Evolutionary conservation across 768 basidiomycete genomes (phyloP), one percentile per base, ranked within the genome.

Genomic region (Pulveroboletus sp.): DNA sequence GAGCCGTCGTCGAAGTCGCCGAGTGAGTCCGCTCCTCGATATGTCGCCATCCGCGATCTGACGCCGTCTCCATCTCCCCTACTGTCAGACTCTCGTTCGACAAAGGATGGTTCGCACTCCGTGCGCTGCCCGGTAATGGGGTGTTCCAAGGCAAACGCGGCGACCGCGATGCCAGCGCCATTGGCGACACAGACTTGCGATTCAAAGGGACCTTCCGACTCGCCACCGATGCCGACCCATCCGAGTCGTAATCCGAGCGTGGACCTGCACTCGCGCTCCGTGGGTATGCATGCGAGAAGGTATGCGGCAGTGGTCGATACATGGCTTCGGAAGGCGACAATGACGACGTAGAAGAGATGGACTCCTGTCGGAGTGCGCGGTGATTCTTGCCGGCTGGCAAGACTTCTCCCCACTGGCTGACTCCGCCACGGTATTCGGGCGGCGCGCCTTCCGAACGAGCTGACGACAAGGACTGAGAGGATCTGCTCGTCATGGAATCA

Each of bases 181-280:
- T 83, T 4, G 87, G 85, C 5, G 87, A 89, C 5, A 86, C 64
- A 12, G 82, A 80, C 53, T 76, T 77, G 27, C 86, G 79, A 61
- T 86, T 84, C 43, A 89, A 59, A 22, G 79, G 77, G 13, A 90
- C 75, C 41, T 74, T 68, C 43, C 85, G 76, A 61, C 87, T 85
- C 11, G 46, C 61, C 16, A 22, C 14, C 19, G 30, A 50, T 19
- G 20, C 40, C 20, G 60, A 60, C 20, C 70, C 66, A 49, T 87
- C 85, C 4, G 82, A 82, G 37, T 84, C 83, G 57, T 74, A 70
- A 40, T 81, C 82, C 12, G 76, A 78, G 30, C 72, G 63, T 16
- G 63, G 69, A 42, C 59, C 64, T 9, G 59, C 51, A 12, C 68
- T 42, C 17, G 47, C 40, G 19, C 51, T 69, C 43, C 47, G 54